Evolutionary conservation across 768 basidiomycete genomes (phyloP), one percentile per base, ranked within the genome.

Genomic region (Tephrocybe sp.): DNA sequence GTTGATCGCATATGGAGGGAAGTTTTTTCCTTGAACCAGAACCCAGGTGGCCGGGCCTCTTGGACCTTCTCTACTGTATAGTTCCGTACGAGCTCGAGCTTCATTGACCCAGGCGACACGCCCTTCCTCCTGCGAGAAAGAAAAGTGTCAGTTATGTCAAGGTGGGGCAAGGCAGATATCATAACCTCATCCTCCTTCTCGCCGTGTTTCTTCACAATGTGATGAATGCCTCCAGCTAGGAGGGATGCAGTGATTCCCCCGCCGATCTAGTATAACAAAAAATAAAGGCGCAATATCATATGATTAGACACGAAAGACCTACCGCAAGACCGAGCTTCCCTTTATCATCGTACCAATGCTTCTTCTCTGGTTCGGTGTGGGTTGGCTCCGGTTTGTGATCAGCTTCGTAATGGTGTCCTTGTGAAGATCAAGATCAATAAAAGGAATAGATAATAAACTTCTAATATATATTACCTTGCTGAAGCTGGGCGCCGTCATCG

Each of bases 311-410:
- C 12, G 2, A 10, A n/a, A 4, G 17, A 57, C 62, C 36, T 46
- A 85, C 85, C 71, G 79, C 78, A 30, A 86, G 71, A 54, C 83
- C 65, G 56, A 83, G 73, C 75, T 84, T 87, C 55, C 66, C 74
- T 1, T 80, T 60, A 3, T 80, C 80, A 49, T 78, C 76, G 49
- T 68, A 78, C 84, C 84, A 86, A 51, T 75, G 68, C 66, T 82
- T 70, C 34, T 76, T 68, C 42, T 80, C 77, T 48, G 81, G 75
- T 15, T 74, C 70, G 14, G 56, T 26, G 41, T 46, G 34, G 20
- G 39, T 47, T 37, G 45, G 34, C 33, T 47, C 20, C 15, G 59
- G 55, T 30, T 51, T 62, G 32, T 58, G 44, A 26, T 53, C 44
- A 36, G 14, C 33, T 11, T 50, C 23, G n/a, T 50, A 9, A 18